A percentile compares a stretch with the other conserved stretches of the same genome.
phyloP scores from a whole-genome alignment of 1,284 basidiomycete genomes.

The Golubevia sp. region DNA sequence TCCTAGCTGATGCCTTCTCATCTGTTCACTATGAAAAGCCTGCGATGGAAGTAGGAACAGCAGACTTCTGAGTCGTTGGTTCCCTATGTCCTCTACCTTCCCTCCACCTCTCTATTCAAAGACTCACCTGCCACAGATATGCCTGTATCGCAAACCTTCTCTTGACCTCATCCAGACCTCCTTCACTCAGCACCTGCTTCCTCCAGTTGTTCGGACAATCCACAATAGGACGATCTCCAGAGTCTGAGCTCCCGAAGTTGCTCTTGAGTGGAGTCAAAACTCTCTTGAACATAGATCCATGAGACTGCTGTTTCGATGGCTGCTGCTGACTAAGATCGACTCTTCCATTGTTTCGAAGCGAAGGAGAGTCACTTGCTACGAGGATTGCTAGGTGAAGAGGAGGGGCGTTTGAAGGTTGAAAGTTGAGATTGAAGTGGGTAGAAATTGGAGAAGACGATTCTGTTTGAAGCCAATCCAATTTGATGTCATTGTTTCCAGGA shows the following conservation, averaged over 20 bases:
- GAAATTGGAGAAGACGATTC: not conserved
- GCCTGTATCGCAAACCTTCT: conserved; percentile 29
- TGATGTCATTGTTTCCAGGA: conserved; percentile 15
- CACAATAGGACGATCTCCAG: conserved; percentile 4
- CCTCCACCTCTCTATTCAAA: not conserved
- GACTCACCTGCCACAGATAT: conserved; percentile 27
- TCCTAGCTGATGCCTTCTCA: conserved; percentile 31
- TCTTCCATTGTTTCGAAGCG: conserved; percentile 15
- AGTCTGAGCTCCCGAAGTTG: too few species aligned
- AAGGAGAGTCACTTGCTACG: conserved; percentile 20
- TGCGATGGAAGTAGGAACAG: not conserved
- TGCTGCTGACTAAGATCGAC: conserved; percentile 4
- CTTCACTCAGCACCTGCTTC: conserved; percentile 10
- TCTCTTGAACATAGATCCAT: conserved; percentile 3
- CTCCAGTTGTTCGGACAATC: conserved; percentile 18
- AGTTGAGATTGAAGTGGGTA: not conserved
- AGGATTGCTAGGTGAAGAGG: conserved; percentile 27
- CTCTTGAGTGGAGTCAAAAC: too few species aligned
- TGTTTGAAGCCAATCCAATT: conserved; percentile 7
- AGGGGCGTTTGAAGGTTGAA: not conserved
- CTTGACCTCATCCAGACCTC: conserved; percentile 22
- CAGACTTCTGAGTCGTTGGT: not conserved
- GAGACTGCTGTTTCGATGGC: not conserved
- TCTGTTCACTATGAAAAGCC: conserved; percentile 38
- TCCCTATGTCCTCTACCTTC: not conserved